Conservation (phyloP, 192 early-diverging fungal species). For the Diversispora eburnea region DNA sequence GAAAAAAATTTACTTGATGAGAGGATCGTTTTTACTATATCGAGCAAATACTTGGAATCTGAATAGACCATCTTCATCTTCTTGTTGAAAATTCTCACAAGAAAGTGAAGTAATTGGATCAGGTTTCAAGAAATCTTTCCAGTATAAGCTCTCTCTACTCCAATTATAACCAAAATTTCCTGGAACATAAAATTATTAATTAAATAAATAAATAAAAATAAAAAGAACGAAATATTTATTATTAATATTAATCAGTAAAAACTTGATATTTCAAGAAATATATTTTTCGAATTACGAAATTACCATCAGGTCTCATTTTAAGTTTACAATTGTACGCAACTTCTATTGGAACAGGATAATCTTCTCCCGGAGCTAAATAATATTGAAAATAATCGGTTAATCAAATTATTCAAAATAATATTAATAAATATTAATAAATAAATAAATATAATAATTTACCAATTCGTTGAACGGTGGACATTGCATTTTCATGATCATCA, state of each 20-base stretch:
- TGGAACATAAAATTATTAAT: constrained; percentile 21
- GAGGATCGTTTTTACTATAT: constrained; percentile 46
- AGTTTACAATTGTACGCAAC: constrained; percentile 75
- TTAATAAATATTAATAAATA: constrained; percentile 31
- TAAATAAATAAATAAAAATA: not conserved
- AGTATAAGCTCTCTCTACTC: constrained; percentile 74
- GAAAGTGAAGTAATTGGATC: constrained; percentile 37
- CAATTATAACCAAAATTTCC: constrained; percentile 83
- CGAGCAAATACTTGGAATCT: constrained; percentile 66
- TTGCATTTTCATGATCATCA: constrained; percentile 59
- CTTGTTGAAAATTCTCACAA: constrained; percentile 36
- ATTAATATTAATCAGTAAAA: not conserved
- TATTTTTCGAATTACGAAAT: not conserved
- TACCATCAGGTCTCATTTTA: constrained; percentile 75
- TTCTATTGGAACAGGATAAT: constrained; percentile 84
- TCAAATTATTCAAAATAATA: not conserved
- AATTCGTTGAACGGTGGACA: constrained; percentile 48
- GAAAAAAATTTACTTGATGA: constrained; percentile 33
- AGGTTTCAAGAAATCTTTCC: constrained; percentile 69
- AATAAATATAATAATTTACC: constrained; percentile 34
- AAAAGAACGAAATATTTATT: not conserved
- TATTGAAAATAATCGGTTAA: not conserved
- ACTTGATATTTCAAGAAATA: not conserved
- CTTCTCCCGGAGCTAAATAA: constrained; percentile 65
- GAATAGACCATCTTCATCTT: constrained; percentile 55